These are phyloP conservation scores for Truncatella angustata DNA, from an alignment of 2,329 filamentous ascomycete species.

Conservation along the genomic window DNA sequence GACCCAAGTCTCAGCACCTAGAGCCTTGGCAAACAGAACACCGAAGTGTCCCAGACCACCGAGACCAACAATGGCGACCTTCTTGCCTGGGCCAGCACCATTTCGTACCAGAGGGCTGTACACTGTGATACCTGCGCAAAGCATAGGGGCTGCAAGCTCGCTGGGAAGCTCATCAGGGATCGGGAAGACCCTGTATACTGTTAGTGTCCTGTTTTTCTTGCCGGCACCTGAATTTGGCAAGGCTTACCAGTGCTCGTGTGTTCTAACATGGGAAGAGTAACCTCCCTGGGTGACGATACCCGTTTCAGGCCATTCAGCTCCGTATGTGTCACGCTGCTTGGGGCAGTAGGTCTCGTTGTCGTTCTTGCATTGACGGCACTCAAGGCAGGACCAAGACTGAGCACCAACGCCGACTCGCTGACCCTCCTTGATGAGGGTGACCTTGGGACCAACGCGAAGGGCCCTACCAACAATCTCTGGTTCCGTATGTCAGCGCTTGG, in stretches of 20 bases:
- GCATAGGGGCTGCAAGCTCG: constrained; percentile 52
- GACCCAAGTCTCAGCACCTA: constrained; percentile 56
- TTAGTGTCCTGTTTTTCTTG: too few relatives aligned
- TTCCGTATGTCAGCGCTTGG: neutral
- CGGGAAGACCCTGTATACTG: constrained; percentile 28
- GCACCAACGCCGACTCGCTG: constrained; percentile 53
- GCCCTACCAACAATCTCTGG: constrained; percentile 45
- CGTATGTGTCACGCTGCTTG: constrained; percentile 59
- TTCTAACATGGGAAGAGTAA: constrained; percentile 64
- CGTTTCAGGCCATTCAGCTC: constrained; percentile 51
- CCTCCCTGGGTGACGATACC: constrained; percentile 64
- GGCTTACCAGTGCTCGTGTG: constrained; percentile 69
- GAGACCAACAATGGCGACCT: constrained; percentile 64
- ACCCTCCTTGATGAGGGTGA: constrained; percentile 38
- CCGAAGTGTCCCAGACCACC: constrained; percentile 66
- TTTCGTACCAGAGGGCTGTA: constrained; percentile 59
- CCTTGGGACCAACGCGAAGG: constrained; percentile 35
- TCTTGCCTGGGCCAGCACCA: constrained; percentile 60
- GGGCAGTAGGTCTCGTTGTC: constrained; percentile 21
- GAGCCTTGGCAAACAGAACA: constrained; percentile 60
- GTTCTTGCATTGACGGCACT: constrained; percentile 18
- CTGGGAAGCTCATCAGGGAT: constrained; percentile 33
- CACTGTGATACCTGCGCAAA: constrained; percentile 65
- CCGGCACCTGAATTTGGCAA: too few relatives aligned
- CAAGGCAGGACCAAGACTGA: constrained; percentile 41